Base-by-base conservation (phyloP, 1,139 yeast genomes). In the Diutina mesorugosa region DNA sequence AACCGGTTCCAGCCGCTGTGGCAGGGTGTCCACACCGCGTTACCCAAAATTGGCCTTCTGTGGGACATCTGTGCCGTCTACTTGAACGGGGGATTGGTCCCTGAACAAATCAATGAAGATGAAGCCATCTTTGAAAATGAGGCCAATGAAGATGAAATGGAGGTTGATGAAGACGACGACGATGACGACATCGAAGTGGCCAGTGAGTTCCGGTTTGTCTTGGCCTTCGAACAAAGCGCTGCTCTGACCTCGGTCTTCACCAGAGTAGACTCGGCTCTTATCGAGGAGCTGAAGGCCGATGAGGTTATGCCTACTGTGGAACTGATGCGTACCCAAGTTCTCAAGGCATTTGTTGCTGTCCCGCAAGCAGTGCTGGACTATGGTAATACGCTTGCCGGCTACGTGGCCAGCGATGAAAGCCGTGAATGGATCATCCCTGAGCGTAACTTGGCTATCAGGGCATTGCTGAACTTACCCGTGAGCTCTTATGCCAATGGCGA, bases 1-100 rank as follows among this genome's bases (percentile, higher is more conserved):
- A 84, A 84, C 54, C 80, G 81, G 60, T 90, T 93, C 64, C 87
- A 90, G 59, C 99, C 99, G 1, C 77, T 86, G 35, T 90, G 96
- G 96, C 79, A 81, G 26, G 88, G 87, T 5, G 85, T 87, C 2
- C 72, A 77, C 57, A 93, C 85, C 60, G 77, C 80, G 6, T 65
- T 88, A 9, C 81, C 85, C 0, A 64, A 67, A 7, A 68, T 85
- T 9, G 75, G 56, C 72, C 79, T 56, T 74, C 77, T 6, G 68
- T 69, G 0, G 59, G 18, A n/a, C 14, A 16, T 16, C 14, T 21
- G 28, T 18, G 7, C 14, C 4, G n/a, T 12, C 7, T 50, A 50
- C 16, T 50, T 50, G 53, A 14, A 10, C 21, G 38, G 28, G 1
- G 12, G 32, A 4, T 2, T 9, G 12, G 45, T 29, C 7, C 35